These are phyloP conservation scores for Clonostachys rosea DNA, from an alignment of 2,329 filamentous ascomycete genomes.

Conservation along the genomic window DNA sequence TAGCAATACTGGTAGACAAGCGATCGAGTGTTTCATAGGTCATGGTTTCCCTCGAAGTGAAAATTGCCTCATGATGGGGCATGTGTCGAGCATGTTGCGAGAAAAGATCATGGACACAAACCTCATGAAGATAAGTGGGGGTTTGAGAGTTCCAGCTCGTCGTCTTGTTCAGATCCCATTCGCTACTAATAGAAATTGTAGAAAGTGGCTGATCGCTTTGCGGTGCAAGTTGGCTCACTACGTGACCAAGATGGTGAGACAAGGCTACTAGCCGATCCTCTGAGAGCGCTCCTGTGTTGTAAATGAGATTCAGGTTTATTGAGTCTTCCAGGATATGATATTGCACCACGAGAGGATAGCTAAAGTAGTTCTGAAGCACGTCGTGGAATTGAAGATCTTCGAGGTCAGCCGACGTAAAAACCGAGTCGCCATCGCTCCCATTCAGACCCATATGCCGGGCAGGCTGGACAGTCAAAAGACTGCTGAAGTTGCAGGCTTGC, in stretches of 20 bases:
- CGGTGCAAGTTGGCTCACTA: not conserved
- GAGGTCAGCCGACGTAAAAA: too few relatives aligned
- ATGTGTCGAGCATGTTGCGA: slow-evolving; percentile 20
- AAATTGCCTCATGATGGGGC: slow-evolving; percentile 5
- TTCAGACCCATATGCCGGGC: not conserved
- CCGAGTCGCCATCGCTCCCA: not conserved
- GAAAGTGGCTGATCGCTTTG: not conserved
- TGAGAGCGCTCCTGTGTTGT: slow-evolving; percentile 1
- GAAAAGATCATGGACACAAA: slow-evolving; percentile 38
- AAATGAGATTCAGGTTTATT: slow-evolving; percentile 2
- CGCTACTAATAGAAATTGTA: not conserved
- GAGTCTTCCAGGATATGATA: not conserved
- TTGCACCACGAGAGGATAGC: slow-evolving; percentile 4
- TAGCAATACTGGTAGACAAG: slow-evolving; percentile 8
- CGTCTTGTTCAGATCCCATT: not conserved
- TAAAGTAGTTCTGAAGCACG: slow-evolving; percentile 3
- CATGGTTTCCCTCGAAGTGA: slow-evolving; percentile 13
- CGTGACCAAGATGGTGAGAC: slow-evolving; percentile 1
- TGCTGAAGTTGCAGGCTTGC: slow-evolving; percentile 4
- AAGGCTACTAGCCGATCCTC: slow-evolving; percentile 1
- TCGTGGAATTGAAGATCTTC: too few relatives aligned
- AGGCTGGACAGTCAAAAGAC: slow-evolving; percentile 1
- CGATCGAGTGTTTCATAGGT: slow-evolving; percentile 15
- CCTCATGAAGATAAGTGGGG: not conserved
- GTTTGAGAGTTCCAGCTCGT: slow-evolving; percentile 19